phyloP scores from a whole-genome alignment of 2,329 filamentous ascomycete genomes.

The Paramyrothecium roridum region DNA sequence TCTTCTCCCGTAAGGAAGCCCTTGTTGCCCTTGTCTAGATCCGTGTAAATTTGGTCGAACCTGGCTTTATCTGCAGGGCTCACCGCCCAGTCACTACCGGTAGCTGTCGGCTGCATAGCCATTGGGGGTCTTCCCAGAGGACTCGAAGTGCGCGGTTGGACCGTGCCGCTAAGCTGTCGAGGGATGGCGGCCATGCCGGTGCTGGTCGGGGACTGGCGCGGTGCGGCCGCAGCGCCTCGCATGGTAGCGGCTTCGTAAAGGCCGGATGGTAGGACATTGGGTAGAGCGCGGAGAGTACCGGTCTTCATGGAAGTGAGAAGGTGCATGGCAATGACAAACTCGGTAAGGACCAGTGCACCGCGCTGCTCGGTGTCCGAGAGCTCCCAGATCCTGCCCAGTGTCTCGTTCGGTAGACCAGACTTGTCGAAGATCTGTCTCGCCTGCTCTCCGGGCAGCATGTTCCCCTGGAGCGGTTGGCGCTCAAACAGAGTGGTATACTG shows the following conservation, averaged over 20 bases:
- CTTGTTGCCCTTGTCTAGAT: constrained; percentile 74
- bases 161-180: constrained; percentile 74
- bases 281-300: constrained; percentile 74
- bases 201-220: constrained; percentile 49
- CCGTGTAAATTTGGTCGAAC: constrained; percentile 83
- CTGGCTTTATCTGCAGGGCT: constrained; percentile 78
- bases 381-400: constrained; percentile 93
- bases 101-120: constrained; percentile 37
- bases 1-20: constrained; percentile 92
- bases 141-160: constrained; percentile 60
- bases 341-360: constrained; percentile 79
- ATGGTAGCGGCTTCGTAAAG: constrained; percentile 88
- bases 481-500: constrained; percentile 92
- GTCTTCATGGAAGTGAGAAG: constrained; percentile 88
- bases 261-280: constrained; percentile 75
- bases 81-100: constrained; percentile 70
- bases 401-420: constrained; percentile 83
- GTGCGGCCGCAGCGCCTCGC: constrained; percentile 41
- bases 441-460: constrained; percentile 74
- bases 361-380: constrained; percentile 91
- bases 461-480: constrained; percentile 73
- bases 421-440: constrained; percentile 96
- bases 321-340: constrained; percentile 99
- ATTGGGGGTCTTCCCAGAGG: constrained; percentile 51
- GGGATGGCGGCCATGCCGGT: constrained; percentile 66